Conservation (phyloP, 202 grass and related monocot species). For the Musa balbisiana region DNA sequence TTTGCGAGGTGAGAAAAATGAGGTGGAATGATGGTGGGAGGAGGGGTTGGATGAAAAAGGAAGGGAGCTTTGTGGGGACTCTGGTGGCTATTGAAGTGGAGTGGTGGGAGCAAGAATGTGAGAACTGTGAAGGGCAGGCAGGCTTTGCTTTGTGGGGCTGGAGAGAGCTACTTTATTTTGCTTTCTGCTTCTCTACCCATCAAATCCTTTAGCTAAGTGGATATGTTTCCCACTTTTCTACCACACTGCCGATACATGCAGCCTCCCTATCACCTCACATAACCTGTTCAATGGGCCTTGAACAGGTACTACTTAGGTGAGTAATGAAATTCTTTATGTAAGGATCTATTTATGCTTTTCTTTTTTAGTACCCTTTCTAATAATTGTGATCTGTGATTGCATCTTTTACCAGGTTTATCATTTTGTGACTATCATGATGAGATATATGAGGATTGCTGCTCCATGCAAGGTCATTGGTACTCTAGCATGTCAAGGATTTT, state of each 20-base stretch:
- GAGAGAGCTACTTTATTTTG: neutral
- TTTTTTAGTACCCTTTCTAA: neutral
- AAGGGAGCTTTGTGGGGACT: constrained; percentile 42
- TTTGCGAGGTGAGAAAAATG: constrained; percentile 44
- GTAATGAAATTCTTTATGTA: neutral
- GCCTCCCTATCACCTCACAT: too few relatives aligned
- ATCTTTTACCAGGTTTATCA: neutral
- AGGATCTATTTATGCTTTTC: neutral
- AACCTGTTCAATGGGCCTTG: too few relatives aligned
- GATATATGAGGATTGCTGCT: neutral
- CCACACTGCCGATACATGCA: neutral
- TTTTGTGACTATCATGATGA: constrained; percentile 2
- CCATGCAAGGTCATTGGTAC: neutral
- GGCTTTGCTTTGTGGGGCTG: constrained; percentile 17
- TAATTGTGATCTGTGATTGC: too few relatives aligned
- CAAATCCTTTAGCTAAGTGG: constrained; percentile 3
- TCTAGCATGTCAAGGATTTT: too few relatives aligned
- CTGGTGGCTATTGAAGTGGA: constrained; percentile 34
- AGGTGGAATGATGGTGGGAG: constrained; percentile 36
- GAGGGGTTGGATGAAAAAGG: constrained; percentile 15
- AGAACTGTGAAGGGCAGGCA: constrained; percentile 10
- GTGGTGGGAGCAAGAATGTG: constrained; percentile 33
- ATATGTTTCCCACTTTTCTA: neutral
- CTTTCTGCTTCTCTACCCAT: constrained; percentile 1
- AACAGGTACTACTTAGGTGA: neutral